Conservation (phyloP, 176 grass and related monocot species). For the Oryza punctata region DNA sequence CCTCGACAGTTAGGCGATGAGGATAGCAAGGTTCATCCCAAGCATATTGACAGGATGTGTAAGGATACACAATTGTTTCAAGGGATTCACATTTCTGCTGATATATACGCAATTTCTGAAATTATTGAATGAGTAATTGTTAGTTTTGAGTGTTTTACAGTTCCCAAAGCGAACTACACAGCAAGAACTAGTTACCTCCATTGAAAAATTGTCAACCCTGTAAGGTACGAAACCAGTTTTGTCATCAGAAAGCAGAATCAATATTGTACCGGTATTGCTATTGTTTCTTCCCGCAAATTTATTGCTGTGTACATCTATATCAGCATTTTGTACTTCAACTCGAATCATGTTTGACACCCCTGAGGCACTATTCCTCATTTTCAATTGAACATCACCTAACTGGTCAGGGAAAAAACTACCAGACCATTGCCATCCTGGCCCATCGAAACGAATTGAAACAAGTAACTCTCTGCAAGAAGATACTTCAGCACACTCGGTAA, state of each 20-base stretch:
- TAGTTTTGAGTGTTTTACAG: slow-evolving; percentile 23
- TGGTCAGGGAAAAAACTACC: slow-evolving; percentile 90
- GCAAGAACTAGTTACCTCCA: slow-evolving; percentile 72
- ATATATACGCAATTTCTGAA: slow-evolving; percentile 92
- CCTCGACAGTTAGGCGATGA: slow-evolving; percentile 93
- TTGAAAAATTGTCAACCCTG: slow-evolving; percentile 91
- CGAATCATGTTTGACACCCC: slow-evolving; percentile 88
- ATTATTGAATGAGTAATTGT: slow-evolving; percentile 35
- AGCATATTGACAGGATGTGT: slow-evolving; percentile 90
- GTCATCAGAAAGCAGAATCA: slow-evolving; percentile 97
- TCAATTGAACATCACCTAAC: slow-evolving; percentile 92
- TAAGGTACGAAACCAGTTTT: slow-evolving; percentile 96
- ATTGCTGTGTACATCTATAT: slow-evolving; percentile 57
- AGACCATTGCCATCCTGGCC: slow-evolving; percentile 92
- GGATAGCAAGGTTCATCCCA: slow-evolving; percentile 98
- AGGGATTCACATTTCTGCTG: slow-evolving; percentile 94
- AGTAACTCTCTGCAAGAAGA: slow-evolving; percentile 78
- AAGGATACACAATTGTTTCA: slow-evolving; percentile 89
- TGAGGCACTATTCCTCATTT: slow-evolving; percentile 87
- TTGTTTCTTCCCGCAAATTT: slow-evolving; percentile 62
- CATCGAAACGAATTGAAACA: slow-evolving; percentile 90
- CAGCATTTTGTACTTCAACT: slow-evolving; percentile 96
- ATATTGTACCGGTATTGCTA: slow-evolving; percentile 70
- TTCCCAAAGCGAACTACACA: slow-evolving; percentile 36
- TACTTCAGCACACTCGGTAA: slow-evolving; percentile 28